These are phyloP conservation scores for Fusarium udum DNA, from an alignment of 2,329 filamentous ascomycete genomes.

Conservation along the genomic window DNA sequence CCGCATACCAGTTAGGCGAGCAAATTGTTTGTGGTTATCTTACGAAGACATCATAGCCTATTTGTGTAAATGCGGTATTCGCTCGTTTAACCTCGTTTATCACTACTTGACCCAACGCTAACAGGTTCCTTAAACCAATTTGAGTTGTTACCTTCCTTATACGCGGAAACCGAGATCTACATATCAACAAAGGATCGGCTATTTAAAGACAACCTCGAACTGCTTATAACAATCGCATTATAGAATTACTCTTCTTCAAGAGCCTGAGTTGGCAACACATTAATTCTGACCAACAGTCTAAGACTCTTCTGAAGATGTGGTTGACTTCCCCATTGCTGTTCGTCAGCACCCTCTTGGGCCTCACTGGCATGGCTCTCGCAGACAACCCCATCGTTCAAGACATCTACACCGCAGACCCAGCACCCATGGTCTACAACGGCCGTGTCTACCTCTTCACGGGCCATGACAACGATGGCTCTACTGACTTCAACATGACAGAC, in stretches of 20 bases:
- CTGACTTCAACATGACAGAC: slow-evolving; percentile 50
- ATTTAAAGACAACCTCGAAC: not conserved
- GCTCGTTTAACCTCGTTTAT: not conserved
- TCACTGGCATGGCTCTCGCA: not conserved
- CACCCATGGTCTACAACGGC: slow-evolving; percentile 49
- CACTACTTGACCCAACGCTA: not conserved
- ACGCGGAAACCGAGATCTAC: accelerated
- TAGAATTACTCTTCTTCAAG: not conserved
- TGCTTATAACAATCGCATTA: accelerated
- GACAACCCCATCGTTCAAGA: slow-evolving; percentile 12
- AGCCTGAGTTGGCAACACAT: not conserved
- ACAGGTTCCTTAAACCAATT: accelerated
- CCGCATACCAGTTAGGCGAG: not conserved
- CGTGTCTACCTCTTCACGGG: slow-evolving; percentile 51
- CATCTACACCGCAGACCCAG: slow-evolving; percentile 52
- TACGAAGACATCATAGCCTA: not conserved
- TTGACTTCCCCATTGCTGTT: not conserved
- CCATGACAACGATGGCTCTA: slow-evolving; percentile 47
- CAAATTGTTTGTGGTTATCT: not conserved
- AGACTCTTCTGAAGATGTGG: not conserved
- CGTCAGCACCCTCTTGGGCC: not conserved
- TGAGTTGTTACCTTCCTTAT: not conserved
- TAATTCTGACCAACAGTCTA: accelerated
- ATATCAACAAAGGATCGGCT: not conserved
- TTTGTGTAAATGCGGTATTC: not conserved